Base-by-base conservation (phyloP, 176 grass and related monocot species). In the Avena insularis region DNA sequence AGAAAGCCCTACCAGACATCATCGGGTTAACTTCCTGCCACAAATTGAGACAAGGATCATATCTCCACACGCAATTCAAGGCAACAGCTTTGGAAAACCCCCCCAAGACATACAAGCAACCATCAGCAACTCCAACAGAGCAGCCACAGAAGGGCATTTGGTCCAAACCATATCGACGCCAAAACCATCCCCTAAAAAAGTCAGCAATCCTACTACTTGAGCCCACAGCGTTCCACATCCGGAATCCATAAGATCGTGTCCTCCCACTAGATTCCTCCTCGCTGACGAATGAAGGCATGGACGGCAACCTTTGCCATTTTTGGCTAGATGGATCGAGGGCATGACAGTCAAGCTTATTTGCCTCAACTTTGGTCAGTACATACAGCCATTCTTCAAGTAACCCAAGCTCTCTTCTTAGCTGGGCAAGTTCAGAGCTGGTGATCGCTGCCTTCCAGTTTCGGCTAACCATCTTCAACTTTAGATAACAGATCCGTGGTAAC, bases 331-430 rank as follows among this genome's bases (percentile, higher is more conserved):
- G 96, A 58, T 98, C 96, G 2, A 98, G 86, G 2, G 62, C 96
- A 82, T 98, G 82, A 87, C 93, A 95, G 6, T 64, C 46, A 21
- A 95, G 90, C 50, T 92, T 94, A 71, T 92, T 92, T 20, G 84
- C 83, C 57, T 90, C 90, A 67, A 89, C 77, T 88, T 92, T 94
- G 15, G 88, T 98, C 57, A 94, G 66, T 63, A 95, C 60, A 85
- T 98, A 95, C 71, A 98, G 31, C 93, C 93, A 98, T 65, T 98
- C 93, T 84, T 98, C 96, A 43, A 84, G 91, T 73, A 90, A 89
- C 0, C 92, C 89, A 47, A 94, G 88, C 78, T 95, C 92, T 65
- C 43, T 89, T 78, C 96, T 93, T 56, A 94, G 77, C 58, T 88
- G 84, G 64, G 82, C 88, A 75, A 98, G 86, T 74, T 94, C 93